Conservation (phyloP, 148 eudicot genomes). For the Polygonum maritimum region DNA sequence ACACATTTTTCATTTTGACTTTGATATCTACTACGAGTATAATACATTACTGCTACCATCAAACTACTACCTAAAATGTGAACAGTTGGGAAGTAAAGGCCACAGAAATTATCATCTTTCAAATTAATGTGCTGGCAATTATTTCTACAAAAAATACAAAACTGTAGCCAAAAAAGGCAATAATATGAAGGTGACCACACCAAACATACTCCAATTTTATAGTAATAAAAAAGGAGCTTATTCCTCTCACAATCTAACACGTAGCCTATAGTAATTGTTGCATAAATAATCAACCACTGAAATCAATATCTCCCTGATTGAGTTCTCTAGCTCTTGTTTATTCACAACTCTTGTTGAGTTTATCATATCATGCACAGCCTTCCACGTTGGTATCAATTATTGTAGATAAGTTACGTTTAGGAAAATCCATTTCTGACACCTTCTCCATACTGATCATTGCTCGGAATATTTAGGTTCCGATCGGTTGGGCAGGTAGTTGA, state of each 20-base stretch:
- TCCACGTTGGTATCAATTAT: not conserved
- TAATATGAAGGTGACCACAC: not conserved
- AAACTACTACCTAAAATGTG: conserved; percentile 2
- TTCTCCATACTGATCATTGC: not conserved
- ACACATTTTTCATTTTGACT: too few species aligned
- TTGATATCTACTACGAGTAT: too few species aligned
- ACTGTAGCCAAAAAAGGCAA: not conserved
- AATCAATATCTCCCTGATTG: not conserved
- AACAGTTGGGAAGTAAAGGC: not conserved
- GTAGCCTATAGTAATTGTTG: not conserved
- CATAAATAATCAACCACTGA: not conserved
- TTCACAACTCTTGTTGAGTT: not conserved
- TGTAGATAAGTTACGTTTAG: not conserved
- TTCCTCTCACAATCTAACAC: conserved; percentile 1
- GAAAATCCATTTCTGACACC: not conserved
- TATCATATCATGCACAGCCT: not conserved
- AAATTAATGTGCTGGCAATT: not conserved
- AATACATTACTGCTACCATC: not conserved
- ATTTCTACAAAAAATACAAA: not conserved
- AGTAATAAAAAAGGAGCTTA: not conserved
- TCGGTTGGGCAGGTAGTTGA: not conserved
- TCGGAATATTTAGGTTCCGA: not conserved
- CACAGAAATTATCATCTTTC: not conserved
- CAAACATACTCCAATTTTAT: not conserved
- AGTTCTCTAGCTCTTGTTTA: not conserved